Evolutionary conservation across 192 early-diverging fungal species (phyloP), one percentile per base, ranked within the genome.

Genomic region (Mortierella alpina): DNA sequence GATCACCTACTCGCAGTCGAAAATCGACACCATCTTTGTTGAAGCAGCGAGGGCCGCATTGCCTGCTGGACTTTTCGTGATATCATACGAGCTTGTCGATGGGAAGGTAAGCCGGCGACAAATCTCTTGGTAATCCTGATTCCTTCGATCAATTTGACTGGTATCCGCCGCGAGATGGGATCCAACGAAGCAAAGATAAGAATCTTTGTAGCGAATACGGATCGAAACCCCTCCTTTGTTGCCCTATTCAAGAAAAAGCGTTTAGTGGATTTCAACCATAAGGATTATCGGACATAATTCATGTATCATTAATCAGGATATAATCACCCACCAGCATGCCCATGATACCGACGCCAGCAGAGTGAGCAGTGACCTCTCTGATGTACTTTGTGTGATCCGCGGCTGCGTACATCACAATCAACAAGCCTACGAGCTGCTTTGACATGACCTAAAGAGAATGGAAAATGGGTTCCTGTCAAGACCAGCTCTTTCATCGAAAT

Each of bases 171-270:
- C 98, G 54, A 99, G 81, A 77, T 99, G 98, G 44, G 90, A 88
- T 68, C 92, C 95, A n/a, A 99, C 92, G 80, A 97, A 92, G 55
- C 92, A 92, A 4, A 97, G 40, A 59, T 93, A 94, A 6, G 95
- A 92, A 72, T 97, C 95, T 52, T 89, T 75, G 58, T 90, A 89
- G 18, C 88, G 83, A 53, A 98, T 77, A 20, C 97, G 87, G 47
- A 97, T 89, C 4, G 92, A 92, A 8, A 96, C 93, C 0, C 92
- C 95, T 20, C 98, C 98, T 86, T 99, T 99, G 84, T 99, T 99
- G 47, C 96, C 98, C 92, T 92, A 75, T n/a, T 14, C 22, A 18
- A 44, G 57, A 57, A 59, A 17, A 40, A 70, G 55, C 23, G 42
- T 50, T 31, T 4, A 63, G 49, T 51, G 5, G 41, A 8, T 3